Base-by-base conservation (phyloP, 2,329 filamentous ascomycete genomes). In the Huntiella savannae region DNA sequence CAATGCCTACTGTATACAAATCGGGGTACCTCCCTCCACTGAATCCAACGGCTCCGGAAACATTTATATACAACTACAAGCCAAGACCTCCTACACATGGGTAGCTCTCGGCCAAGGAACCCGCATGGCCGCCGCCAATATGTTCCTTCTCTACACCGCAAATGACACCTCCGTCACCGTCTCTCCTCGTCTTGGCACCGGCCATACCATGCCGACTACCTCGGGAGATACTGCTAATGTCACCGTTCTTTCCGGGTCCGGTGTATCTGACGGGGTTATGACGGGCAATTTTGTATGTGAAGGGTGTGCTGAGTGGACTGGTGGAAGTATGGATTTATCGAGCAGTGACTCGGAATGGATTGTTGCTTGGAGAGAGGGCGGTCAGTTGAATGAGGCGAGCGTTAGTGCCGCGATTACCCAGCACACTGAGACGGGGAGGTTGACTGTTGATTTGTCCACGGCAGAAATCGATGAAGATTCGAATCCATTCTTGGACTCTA, bases 81-180 rank as follows among this genome's bases (percentile, higher is more conserved):
- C 73, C 3, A 69, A 71, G 1, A 62, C 63, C 2, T 60, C 59
- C 4, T 70, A 70, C 55, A 54, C 58, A 49, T 80, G 76, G 76
- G 64, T 76, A 12, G 70, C 64, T 6, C 61, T 79, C 13, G 76
- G 72, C 28, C 71, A 70, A 32, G 76, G 76, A 40, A 53, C 55
- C 0, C 49, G 52, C 37, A 80, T 80, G 76, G 36, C 56, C 11
- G 69, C 66, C 32, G 58, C 75, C 43, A 69, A 75, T 55, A 76
- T 79, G 48, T 78, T 80, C 55, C 52, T 80, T 54, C 63, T 79
- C 52, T 80, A 80, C 57, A 60, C 70, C 40, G 65, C 75, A 52
- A 71, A 72, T 49, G 52, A 53, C 3, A 69, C 69, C 50, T 78
- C 79, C 54, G 64, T 79, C 17, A 80, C 76, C 1, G 55, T 79